A percentile compares a stretch with the other conserved stretches of the same genome.
Evolutionary conservation across 305 asterid species (phyloP).

Genomic region (Solanum hybrid): DNA sequence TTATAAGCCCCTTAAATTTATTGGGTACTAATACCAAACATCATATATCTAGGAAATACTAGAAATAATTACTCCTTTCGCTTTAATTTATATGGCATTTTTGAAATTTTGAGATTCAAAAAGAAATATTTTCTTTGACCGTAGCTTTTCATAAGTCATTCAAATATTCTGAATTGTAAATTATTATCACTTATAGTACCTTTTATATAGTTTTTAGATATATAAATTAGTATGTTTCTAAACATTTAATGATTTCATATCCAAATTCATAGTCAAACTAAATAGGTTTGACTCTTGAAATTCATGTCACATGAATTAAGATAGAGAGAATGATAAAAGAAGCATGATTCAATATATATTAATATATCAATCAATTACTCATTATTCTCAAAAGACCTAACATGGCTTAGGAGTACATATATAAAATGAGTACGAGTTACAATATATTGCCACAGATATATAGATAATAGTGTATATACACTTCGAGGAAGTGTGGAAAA

Average conservation of each 20-base stretch:
- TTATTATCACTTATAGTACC: background rate
- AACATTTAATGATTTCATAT: background rate
- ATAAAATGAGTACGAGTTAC: background rate
- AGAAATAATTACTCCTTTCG: background rate
- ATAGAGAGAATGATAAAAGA: background rate
- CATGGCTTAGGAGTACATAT: background rate
- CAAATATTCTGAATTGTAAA: background rate
- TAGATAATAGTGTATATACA: background rate
- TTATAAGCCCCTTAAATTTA: background rate
- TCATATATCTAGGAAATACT: background rate
- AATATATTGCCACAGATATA: background rate
- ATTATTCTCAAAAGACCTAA: background rate
- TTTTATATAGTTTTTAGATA: background rate
- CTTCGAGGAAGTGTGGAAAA: background rate
- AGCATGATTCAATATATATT: background rate
- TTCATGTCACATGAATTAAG: background rate
- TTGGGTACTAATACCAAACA: background rate
- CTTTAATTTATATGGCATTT: background rate
- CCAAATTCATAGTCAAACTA: background rate
- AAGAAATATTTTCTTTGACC: background rate
- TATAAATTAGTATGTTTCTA: background rate
- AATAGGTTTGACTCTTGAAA: background rate
- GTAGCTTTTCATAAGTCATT: background rate
- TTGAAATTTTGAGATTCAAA: background rate
- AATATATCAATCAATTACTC: background rate